These are phyloP conservation scores for Rhizophora apiculata DNA, from an alignment of 345 rosid genomes.

Conservation along the genomic window DNA sequence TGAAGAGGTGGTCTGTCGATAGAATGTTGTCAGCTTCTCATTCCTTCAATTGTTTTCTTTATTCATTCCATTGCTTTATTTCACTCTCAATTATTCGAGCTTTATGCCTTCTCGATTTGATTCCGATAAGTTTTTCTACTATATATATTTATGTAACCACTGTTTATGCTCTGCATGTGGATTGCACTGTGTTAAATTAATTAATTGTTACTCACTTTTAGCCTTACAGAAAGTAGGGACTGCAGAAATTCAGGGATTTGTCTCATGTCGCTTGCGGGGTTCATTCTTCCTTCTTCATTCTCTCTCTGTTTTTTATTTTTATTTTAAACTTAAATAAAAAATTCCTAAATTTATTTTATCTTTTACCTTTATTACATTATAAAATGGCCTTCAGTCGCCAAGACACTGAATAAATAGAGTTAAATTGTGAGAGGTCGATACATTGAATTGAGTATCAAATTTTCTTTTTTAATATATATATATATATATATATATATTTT, in stretches of 20 bases:
- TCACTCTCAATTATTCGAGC: not conserved
- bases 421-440: too few relatives aligned
- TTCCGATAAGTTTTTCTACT: not conserved
- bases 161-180: conserved; percentile 19
- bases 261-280: not conserved
- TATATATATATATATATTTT: too few relatives aligned
- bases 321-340: too few relatives aligned
- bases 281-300: not conserved
- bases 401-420: too few relatives aligned
- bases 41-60: conserved; percentile 3
- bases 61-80: not conserved
- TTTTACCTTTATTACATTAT: too few relatives aligned
- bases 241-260: conserved; percentile 22
- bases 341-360: too few relatives aligned
- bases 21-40: conserved; percentile 18
- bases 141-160: not conserved
- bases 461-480: too few relatives aligned
- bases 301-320: not conserved
- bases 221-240: conserved; percentile 11
- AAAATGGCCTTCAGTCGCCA: too few relatives aligned
- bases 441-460: too few relatives aligned
- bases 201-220: conserved; percentile 8
- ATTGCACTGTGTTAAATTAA: conserved; percentile 16
- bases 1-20: conserved; percentile 8
- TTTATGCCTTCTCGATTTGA: not conserved